Evolutionary conservation across 2,329 filamentous ascomycete genomes (phyloP).

Genomic region (Colletotrichum lindemuthianum): DNA sequence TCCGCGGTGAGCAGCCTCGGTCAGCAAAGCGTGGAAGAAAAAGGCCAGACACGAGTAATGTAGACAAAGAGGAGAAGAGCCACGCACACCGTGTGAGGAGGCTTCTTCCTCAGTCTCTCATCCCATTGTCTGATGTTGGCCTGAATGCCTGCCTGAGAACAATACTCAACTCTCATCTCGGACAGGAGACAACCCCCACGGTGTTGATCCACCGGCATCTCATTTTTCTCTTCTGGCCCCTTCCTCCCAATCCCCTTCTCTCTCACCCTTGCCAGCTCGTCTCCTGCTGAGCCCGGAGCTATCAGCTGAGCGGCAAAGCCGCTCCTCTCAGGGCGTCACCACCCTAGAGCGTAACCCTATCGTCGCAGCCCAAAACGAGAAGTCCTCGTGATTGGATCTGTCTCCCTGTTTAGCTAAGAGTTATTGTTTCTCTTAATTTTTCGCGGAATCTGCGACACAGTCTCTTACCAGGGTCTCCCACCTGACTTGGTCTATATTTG

Average conservation of each 20-base stretch:
- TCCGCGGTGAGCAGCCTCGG: neutral
- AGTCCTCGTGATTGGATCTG: constrained; percentile 21
- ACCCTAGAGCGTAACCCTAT: constrained; percentile 8
- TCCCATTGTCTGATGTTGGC: constrained; percentile 9
- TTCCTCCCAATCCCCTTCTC: neutral
- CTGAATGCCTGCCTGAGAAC: neutral
- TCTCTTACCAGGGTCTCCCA: constrained; percentile 11
- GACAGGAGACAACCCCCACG: constrained; percentile 16
- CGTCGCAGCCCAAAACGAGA: constrained; percentile 1
- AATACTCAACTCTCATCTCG: too few relatives aligned
- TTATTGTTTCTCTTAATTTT: constrained; percentile 8
- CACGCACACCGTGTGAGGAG: constrained; percentile 10
- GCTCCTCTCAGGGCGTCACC: constrained; percentile 18
- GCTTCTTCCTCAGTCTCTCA: constrained; percentile 3
- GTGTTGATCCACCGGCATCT: constrained; percentile 20
- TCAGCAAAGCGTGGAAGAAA: neutral
- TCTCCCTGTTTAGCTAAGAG: constrained; percentile 27
- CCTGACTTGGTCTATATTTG: constrained; percentile 19
- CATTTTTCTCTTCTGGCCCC: constrained; percentile 5
- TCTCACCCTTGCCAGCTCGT: neutral
- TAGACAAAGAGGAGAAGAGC: neutral
- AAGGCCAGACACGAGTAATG: neutral
- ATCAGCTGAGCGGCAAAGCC: constrained; percentile 20
- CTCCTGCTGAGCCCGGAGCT: neutral
- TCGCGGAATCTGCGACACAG: constrained; percentile 8